Conservation (phyloP, 2,329 filamentous ascomycete species). For the Diaporthe vexans region DNA sequence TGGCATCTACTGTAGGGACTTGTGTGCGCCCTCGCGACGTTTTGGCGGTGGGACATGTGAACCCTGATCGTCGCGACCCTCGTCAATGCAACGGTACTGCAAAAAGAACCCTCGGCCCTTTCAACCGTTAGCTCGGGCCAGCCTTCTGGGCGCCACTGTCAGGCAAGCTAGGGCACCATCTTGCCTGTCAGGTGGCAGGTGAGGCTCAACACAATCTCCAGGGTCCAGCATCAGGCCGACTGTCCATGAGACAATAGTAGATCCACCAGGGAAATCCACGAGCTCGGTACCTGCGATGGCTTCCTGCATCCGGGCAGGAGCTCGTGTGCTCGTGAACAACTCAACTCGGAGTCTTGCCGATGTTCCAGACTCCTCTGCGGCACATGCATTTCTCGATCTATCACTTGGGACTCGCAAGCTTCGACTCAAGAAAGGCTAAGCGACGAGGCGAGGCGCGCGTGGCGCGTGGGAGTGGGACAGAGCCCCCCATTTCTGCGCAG, state of each 20-base stretch:
- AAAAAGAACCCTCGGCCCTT: neutral
- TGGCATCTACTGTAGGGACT: neutral
- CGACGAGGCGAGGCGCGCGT: slow-evolving; percentile 9
- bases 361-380: neutral
- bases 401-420: slow-evolving; percentile 18
- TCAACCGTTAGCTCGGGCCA: slow-evolving; percentile 22
- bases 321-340: neutral
- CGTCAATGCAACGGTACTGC: slow-evolving; percentile 24
- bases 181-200: slow-evolving; percentile 3
- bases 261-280: neutral
- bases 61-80: slow-evolving; percentile 22
- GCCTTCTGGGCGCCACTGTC: slow-evolving; percentile 2
- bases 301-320: neutral
- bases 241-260: neutral
- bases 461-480: slow-evolving; percentile 11
- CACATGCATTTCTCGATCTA: slow-evolving; percentile 7
- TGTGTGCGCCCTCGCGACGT: neutral
- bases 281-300: neutral
- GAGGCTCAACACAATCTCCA: neutral
- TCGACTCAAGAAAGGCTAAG: neutral
- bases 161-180: neutral
- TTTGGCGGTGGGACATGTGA: slow-evolving; percentile 23
- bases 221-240: neutral
- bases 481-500: neutral
- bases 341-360: slow-evolving; percentile 8